phyloP scores from a whole-genome alignment of 305 asterid species.

The Fraxinus latifolia region DNA sequence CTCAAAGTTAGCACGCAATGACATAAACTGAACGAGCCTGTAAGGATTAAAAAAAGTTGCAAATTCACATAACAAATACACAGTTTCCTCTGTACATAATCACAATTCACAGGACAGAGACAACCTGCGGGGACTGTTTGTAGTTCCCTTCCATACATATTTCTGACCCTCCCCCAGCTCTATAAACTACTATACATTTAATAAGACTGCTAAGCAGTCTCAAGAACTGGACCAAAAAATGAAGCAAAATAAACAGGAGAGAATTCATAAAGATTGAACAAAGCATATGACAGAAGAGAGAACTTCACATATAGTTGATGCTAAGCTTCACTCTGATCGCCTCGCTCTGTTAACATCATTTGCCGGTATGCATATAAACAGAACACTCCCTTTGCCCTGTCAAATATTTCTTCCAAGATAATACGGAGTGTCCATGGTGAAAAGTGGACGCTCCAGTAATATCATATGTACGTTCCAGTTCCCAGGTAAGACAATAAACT shows the following conservation, averaged over 20 bases:
- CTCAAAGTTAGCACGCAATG: background rate
- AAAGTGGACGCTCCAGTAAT: constrained; percentile 27
- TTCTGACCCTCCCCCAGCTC: constrained; percentile 24
- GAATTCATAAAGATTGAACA: background rate
- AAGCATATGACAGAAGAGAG: background rate
- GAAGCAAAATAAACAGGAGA: constrained; percentile 4
- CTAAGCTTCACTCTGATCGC: constrained; percentile 17
- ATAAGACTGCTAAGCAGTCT: constrained; percentile 6
- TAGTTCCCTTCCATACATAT: constrained; percentile 26
- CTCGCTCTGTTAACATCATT: constrained; percentile 11
- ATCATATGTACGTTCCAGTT: constrained; percentile 6
- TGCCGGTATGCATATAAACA: constrained; percentile 10
- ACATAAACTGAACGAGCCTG: background rate
- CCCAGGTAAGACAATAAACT: constrained; percentile 27
- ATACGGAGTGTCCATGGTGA: constrained; percentile 26
- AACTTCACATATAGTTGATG: constrained; percentile 14
- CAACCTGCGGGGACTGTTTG: background rate
- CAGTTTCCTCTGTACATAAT: background rate
- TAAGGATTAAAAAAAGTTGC: background rate
- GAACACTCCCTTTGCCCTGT: constrained; percentile 23
- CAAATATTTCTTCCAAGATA: constrained; percentile 20
- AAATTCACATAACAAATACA: background rate
- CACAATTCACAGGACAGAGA: background rate
- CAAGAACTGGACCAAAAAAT: constrained; percentile 9
- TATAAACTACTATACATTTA: constrained; percentile 23